Evolutionary conservation across 1,139 yeast genomes (phyloP).

Genomic region (Geotrichum carabidarum): DNA sequence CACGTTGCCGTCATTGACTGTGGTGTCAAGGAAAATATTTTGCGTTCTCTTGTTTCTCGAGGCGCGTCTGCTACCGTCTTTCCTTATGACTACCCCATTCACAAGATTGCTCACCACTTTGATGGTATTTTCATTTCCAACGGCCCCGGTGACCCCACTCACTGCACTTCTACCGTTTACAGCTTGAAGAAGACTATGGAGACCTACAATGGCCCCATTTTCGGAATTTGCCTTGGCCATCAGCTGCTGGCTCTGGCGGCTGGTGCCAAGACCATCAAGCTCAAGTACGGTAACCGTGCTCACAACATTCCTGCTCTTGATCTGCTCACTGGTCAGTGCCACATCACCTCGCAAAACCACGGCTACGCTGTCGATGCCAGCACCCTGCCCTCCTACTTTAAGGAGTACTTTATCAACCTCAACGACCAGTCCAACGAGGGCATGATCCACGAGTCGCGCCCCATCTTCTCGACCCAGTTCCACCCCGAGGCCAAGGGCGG

Average conservation of each 20-base stretch:
- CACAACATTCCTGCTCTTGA: constrained; percentile 97
- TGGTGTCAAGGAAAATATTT: constrained; percentile 95
- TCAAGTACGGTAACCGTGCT: constrained; percentile 97
- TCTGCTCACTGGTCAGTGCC: constrained; percentile 83
- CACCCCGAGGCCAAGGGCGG: constrained; percentile 99
- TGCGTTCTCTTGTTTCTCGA: constrained; percentile 86
- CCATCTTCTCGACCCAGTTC: constrained; percentile 93
- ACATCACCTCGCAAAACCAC: constrained; percentile 96
- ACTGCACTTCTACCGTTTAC: constrained; percentile 74
- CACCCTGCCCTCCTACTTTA: constrained; percentile 72
- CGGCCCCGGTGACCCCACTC: constrained; percentile 98
- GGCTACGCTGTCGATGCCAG: constrained; percentile 91
- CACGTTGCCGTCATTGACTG: constrained; percentile 94
- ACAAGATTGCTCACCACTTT: constrained; percentile 82
- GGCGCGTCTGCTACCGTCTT: constrained; percentile 95
- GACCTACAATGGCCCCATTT: constrained; percentile 71
- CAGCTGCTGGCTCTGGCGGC: constrained; percentile 90
- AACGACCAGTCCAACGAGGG: constrained; percentile 97
- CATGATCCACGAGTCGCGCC: constrained; percentile 79
- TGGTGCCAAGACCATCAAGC: constrained; percentile 86
- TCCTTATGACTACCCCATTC: constrained; percentile 92
- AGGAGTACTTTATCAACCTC: constrained; percentile 82
- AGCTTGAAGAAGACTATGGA: constrained; percentile 71
- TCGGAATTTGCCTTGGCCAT: constrained; percentile 96
- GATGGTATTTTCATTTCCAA: constrained; percentile 93